Evolutionary conservation across 345 rosid genomes (phyloP).

Genomic region (Eucalyptus urophylla): DNA sequence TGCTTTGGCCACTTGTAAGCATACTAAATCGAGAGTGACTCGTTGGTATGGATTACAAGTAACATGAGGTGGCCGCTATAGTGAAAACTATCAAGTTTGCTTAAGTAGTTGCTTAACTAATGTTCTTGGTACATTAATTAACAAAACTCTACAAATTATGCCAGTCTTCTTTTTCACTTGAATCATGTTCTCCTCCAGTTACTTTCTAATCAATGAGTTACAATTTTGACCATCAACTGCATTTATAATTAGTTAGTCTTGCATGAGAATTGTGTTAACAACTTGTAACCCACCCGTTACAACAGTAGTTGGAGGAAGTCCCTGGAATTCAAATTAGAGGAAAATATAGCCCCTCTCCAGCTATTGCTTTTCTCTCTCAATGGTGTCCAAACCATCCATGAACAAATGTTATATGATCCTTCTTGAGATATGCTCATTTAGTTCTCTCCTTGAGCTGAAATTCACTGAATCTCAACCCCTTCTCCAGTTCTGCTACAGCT

Average conservation of each 20-base stretch:
- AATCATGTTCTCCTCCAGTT: neutral
- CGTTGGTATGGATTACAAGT: neutral
- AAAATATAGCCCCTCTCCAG: neutral
- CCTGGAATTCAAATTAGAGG: neutral
- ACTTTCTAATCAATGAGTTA: neutral
- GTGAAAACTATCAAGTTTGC: neutral
- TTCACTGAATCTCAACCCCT: neutral
- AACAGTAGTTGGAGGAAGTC: neutral
- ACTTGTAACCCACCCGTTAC: neutral
- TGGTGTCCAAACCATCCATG: neutral
- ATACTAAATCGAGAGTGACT: neutral
- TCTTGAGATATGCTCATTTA: neutral
- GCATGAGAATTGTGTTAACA: neutral
- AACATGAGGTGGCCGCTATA: neutral
- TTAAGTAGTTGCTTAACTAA: neutral
- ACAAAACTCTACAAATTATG: neutral
- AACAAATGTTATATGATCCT: neutral
- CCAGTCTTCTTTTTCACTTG: neutral
- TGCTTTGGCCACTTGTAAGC: neutral
- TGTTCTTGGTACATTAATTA: neutral
- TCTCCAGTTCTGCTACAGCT: neutral
- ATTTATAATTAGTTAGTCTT: neutral
- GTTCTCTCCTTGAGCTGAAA: neutral
- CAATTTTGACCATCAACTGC: neutral
- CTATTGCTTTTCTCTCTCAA: neutral